Conservation (phyloP, 2,329 filamentous ascomycete species). For the Aulographum hederae region DNA sequence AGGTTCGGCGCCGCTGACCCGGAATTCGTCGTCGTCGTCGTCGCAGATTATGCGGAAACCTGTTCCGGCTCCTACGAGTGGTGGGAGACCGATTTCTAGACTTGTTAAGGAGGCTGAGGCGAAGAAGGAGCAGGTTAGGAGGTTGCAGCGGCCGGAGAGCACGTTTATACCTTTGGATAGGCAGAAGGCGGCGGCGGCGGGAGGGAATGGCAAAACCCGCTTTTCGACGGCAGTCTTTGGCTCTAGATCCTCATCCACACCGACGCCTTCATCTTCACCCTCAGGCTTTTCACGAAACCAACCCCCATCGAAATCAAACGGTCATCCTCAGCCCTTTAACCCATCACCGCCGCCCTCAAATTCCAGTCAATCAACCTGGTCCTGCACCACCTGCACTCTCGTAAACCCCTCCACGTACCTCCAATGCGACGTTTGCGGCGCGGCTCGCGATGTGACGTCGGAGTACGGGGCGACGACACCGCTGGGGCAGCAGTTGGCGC, state of each 20-base stretch:
- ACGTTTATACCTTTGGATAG: too few relatives aligned
- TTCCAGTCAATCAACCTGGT: too few relatives aligned
- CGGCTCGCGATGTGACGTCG: too few relatives aligned
- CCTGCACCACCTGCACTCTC: conserved; percentile 42
- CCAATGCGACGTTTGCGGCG: conserved; percentile 40
- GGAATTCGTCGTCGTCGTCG: not conserved
- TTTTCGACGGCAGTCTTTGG: too few relatives aligned
- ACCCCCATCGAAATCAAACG: too few relatives aligned
- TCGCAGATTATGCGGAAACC: not conserved
- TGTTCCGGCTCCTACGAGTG: not conserved
- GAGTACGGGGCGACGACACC: too few relatives aligned
- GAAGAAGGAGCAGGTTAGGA: not conserved
- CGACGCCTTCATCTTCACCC: too few relatives aligned
- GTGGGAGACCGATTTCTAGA: not conserved
- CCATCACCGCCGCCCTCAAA: conserved; percentile 1
- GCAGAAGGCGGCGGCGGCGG: too few relatives aligned
- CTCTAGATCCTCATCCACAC: not conserved
- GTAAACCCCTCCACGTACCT: conserved; percentile 41
- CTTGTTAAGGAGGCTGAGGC: not conserved
- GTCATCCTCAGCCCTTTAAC: not conserved
- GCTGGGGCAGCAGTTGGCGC: too few relatives aligned
- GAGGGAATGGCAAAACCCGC: too few relatives aligned
- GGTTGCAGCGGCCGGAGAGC: too few relatives aligned
- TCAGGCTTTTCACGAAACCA: too few relatives aligned
- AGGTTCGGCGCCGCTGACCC: conserved; percentile 8